Conservation (phyloP, 2,329 filamentous ascomycete genomes). For the Hirsutella rhossiliensis region DNA sequence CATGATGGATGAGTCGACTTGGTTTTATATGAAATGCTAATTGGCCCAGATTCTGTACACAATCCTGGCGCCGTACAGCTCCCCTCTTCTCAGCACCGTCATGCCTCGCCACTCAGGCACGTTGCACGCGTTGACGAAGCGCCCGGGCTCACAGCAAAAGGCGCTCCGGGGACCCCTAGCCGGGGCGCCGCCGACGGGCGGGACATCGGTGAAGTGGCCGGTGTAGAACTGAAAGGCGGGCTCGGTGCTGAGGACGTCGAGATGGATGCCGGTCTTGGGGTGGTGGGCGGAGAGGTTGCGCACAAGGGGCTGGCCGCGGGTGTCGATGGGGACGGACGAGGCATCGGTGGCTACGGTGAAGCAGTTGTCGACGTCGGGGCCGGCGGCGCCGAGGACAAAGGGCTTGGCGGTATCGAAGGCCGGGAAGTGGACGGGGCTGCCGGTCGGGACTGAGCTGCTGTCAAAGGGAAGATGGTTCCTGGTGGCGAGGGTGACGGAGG, state of each 20-base stretch:
- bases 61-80: slow-evolving; percentile 68
- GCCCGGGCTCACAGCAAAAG: slow-evolving; percentile 85
- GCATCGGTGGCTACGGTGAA: slow-evolving; percentile 65
- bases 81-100: slow-evolving; percentile 72
- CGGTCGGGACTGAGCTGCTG: slow-evolving; percentile 59
- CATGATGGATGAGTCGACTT: no score
- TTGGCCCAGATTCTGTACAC: slow-evolving; percentile 81
- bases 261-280: slow-evolving; percentile 60
- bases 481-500: slow-evolving; percentile 54
- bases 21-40: slow-evolving; percentile 20
- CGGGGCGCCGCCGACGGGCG: slow-evolving; percentile 48
- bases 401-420: slow-evolving; percentile 50
- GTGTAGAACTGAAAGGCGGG: slow-evolving; percentile 97
- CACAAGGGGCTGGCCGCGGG: slow-evolving; percentile 47
- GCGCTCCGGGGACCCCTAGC: slow-evolving; percentile 58
- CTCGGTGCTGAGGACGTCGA: slow-evolving; percentile 84
- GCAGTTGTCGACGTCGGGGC: slow-evolving; percentile 80
- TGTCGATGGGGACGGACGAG: slow-evolving; percentile 50
- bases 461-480: slow-evolving; percentile 63
- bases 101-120: slow-evolving; percentile 67
- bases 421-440: slow-evolving; percentile 51
- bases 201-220: slow-evolving; percentile 71
- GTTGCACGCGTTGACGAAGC: slow-evolving; percentile 83
- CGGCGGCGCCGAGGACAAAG: slow-evolving; percentile 59
- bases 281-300: slow-evolving; percentile 64